Base-by-base conservation (phyloP, 148 eudicot species). In the Cornus kousa region DNA sequence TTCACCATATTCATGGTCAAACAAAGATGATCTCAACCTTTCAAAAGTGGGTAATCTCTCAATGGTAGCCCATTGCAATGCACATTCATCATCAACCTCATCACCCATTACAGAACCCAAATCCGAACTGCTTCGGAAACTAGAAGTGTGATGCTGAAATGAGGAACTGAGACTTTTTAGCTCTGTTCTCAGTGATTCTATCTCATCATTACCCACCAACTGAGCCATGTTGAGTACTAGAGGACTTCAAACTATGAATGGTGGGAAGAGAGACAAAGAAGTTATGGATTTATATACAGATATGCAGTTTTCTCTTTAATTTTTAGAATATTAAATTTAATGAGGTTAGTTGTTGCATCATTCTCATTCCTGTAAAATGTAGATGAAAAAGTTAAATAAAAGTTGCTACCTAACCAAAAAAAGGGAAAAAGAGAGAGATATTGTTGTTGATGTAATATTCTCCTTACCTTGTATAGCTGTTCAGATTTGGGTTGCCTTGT, bases 1-100 rank as follows among this genome's bases (percentile, higher is more conserved):
- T 71, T 71, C 89, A 74, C 75, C 71, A 60, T 73, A 35, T 62
- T 43, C 48, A 43, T 83, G 89, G 73, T 91, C 90, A 72, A 91
- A 86, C 68, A 94, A 66, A 70, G 91, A 88, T 24, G 88, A 87
- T 73, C 91, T 88, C 76, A 92, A 84, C 80, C 95, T 80, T 73
- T 92, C 86, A 84, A 79, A 86, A 33, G 28, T 28, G 28, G 28
- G 28, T 28, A 28, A 28, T 28, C 28, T 28, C 28, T 28, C 28
- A 28, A 28, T 28, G 28, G 79, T 85, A 70, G 86, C 89, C 98
- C 97, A 92, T 66, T 87, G 78, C 31, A 83, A 76, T 33, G 77
- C 31, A 71, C 31, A 20, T 35, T 90, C 93, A 50, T 86, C 86
- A 75, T 90, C 89, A n/a, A 65, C 28, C 28, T 28, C 73, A 64